Evolutionary conservation across 768 basidiomycete genomes (phyloP).

Genomic region (Termitomyces sp.): DNA sequence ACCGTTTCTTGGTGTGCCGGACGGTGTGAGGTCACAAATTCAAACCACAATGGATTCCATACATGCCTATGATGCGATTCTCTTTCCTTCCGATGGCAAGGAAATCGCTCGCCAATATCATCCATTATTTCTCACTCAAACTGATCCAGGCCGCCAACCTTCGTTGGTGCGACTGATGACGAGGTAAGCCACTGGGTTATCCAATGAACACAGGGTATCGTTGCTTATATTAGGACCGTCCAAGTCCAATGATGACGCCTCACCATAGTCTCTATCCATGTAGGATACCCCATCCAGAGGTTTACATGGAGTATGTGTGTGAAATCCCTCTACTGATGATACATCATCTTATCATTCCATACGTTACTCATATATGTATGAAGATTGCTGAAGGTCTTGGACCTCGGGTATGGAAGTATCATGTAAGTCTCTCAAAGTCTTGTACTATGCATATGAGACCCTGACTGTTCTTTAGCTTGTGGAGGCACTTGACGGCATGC

Average conservation of each 20-base stretch:
- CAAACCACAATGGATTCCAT: constrained; percentile 72
- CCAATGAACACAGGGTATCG: constrained; percentile 5
- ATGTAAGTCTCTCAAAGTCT: constrained; percentile 37
- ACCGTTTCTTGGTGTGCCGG: no score
- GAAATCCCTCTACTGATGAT: neutral
- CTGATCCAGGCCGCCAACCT: constrained; percentile 55
- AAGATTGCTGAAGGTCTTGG: constrained; percentile 72
- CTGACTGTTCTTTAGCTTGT: constrained; percentile 46
- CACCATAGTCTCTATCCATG: constrained; percentile 46
- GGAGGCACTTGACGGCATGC: constrained; percentile 78
- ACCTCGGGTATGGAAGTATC: constrained; percentile 67
- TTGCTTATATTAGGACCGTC: neutral
- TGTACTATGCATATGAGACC: neutral
- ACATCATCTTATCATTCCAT: constrained; percentile 2
- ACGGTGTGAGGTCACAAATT: no score
- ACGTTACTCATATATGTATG: neutral
- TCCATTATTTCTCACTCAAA: constrained; percentile 3
- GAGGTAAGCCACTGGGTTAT: constrained; percentile 39
- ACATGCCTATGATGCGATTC: constrained; percentile 62
- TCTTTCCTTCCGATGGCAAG: constrained; percentile 72
- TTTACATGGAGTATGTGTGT: constrained; percentile 76
- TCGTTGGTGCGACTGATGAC: constrained; percentile 74
- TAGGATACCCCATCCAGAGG: constrained; percentile 79
- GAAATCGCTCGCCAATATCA: neutral
- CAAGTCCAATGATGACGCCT: constrained; percentile 41